Base-by-base conservation (phyloP, 345 rosid species). In the Passiflora organensis region DNA sequence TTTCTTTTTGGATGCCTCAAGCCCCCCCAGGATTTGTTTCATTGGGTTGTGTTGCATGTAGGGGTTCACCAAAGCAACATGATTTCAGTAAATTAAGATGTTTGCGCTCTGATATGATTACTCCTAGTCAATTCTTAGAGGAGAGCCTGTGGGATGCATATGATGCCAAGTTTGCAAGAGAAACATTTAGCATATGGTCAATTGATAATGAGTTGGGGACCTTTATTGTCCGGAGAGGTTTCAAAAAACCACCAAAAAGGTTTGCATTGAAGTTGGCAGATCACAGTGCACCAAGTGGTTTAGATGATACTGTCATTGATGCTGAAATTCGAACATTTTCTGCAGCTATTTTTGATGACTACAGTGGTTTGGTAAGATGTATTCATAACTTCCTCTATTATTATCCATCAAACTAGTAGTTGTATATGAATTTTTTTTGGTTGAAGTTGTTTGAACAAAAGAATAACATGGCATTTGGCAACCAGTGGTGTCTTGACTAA, bases 1-100 rank as follows among this genome's bases (percentile, higher is more conserved):
- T 89, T 58, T 81, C 90, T 32, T 93, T 93, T 69, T 93, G 95
- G 94, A 77, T 89, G 82, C 99, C 95, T 65, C 89, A 78, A 73
- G 87, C 99, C 47, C 97, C 96, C 24, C 91, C 94, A 9, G 95
- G 99, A 22, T 93, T 82, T 73, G 89, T 93, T 74, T 78, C 99
- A 34, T 76, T 93, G 67, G 99, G 99, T 43, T 93, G 89, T 68
- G 63, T 93, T 55, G 95, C 89, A 59, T 78, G 78, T 64, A 86
- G 81, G 80, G 82, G 85, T 60, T 37, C 85, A 24, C 91, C 91
- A 12, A 89, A 86, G 69, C 78, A 72, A 54, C 13, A 58, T 41
- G 91, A 86, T 60, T 74, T 86, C 58, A 63, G 73, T 57, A 72
- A 69, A 59, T 72, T 93, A 69, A 93, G 80, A 78, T 89, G 99